A percentile compares a stretch with the other conserved stretches of the same genome.
Conservation (phyloP, 2,329 filamentous ascomycete species). For the Diaporthe ampelina region DNA sequence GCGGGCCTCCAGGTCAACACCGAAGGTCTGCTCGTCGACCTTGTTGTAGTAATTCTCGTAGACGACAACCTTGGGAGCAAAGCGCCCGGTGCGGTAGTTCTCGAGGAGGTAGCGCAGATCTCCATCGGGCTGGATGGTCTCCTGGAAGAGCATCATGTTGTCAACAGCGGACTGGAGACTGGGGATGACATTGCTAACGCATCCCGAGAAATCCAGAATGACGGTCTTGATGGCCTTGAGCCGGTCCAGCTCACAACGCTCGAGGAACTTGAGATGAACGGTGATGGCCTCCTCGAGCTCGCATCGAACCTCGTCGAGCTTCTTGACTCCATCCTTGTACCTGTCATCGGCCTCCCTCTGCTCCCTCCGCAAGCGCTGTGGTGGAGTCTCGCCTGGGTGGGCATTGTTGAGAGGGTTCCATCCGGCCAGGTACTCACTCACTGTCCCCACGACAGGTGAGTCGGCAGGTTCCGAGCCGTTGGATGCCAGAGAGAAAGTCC, state of each 20-base stretch:
- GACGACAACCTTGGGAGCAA: slow-evolving; percentile 88
- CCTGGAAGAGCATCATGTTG: slow-evolving; percentile 99
- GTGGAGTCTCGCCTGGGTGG: slow-evolving; percentile 92
- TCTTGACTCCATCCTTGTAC: slow-evolving; percentile 89
- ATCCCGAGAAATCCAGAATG: slow-evolving; percentile 95
- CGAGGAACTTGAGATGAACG: slow-evolving; percentile 93
- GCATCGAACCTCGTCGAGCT: slow-evolving; percentile 91
- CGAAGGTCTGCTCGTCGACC: slow-evolving; percentile 97
- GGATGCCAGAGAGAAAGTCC: slow-evolving; percentile 80
- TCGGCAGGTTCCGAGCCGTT: slow-evolving; percentile 71
- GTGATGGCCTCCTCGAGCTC: slow-evolving; percentile 96
- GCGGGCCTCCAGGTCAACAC: slow-evolving; percentile 95
- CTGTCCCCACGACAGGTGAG: slow-evolving; percentile 84
- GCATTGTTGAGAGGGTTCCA: slow-evolving; percentile 95
- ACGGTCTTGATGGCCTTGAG: slow-evolving; percentile 99
- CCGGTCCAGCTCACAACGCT: slow-evolving; percentile 95
- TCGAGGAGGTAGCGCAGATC: slow-evolving; percentile 95
- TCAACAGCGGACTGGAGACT: slow-evolving; percentile 96
- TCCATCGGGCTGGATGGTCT: slow-evolving; percentile 93
- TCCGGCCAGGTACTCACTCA: slow-evolving; percentile 89
- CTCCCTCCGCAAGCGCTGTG: slow-evolving; percentile 88
- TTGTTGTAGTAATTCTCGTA: slow-evolving; percentile 99
- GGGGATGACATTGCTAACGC: slow-evolving; percentile 97
- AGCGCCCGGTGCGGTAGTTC: slow-evolving; percentile 95
- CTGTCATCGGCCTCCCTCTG: slow-evolving; percentile 91